Percentiles rank a stretch among this genome's conserved stretches.
These are phyloP conservation scores for Globisporangium cystogenes DNA, from an alignment of 352 stramenopile species.

Conservation along the genomic window DNA sequence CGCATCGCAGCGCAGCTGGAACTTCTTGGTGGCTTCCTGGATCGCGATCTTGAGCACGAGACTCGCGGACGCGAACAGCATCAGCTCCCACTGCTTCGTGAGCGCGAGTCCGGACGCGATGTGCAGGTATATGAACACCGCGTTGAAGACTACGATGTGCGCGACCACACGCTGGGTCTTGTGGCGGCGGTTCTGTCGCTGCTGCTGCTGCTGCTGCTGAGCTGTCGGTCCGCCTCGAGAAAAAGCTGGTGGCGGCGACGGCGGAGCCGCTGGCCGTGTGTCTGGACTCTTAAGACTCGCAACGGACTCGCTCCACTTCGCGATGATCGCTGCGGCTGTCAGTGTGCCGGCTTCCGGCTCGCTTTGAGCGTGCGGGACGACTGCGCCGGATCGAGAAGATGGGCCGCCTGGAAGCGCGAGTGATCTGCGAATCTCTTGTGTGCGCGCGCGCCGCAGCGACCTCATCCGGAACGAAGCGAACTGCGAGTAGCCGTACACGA, in stretches of 20 bases:
- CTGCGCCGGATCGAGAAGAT: neutral
- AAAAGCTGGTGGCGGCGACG: neutral
- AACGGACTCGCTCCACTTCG: neutral
- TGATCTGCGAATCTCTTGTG: neutral
- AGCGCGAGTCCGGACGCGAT: conserved; percentile 13
- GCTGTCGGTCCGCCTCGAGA: conserved; percentile 3
- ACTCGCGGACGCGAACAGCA: conserved; percentile 21
- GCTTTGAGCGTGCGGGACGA: neutral
- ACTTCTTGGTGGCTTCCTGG: conserved; percentile 21
- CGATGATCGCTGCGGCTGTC: neutral
- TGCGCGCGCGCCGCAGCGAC: neutral
- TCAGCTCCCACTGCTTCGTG: conserved; percentile 16
- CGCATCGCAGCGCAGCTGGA: conserved; percentile 11
- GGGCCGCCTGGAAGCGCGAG: neutral
- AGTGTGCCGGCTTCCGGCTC: neutral
- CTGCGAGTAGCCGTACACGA: conserved; percentile 4
- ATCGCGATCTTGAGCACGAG: conserved; percentile 25
- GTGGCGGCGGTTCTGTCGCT: neutral
- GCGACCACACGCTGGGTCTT: neutral
- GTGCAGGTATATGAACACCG: conserved; percentile 21
- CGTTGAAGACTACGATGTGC: conserved; percentile 12
- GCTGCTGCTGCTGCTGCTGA: conserved; percentile 3
- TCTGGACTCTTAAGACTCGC: neutral
- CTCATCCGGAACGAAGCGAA: conserved; percentile 3
- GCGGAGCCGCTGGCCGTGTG: neutral